A percentile compares a stretch with the other conserved stretches of the same genome.
These are phyloP conservation scores for Saccharomycopsis guyanensis DNA, from an alignment of 805 yeast species.

Conservation along the genomic window DNA sequence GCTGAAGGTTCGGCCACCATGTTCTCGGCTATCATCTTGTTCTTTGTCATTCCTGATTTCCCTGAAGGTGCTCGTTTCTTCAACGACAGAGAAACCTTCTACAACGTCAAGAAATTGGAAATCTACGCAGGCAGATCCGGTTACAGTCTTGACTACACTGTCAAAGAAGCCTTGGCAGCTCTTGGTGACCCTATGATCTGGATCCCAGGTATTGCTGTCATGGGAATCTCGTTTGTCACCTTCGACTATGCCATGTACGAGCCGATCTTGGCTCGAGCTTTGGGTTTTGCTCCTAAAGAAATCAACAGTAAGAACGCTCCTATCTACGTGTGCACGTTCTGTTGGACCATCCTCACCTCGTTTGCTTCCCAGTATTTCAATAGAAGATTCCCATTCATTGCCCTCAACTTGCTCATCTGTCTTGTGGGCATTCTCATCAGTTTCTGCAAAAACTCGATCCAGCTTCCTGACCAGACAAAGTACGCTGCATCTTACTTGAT, in stretches of 20 bases:
- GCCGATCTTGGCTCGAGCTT: slow-evolving; percentile 49
- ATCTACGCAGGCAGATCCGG: slow-evolving; percentile 36
- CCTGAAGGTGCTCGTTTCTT: slow-evolving; percentile 44
- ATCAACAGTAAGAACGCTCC: slow-evolving; percentile 62
- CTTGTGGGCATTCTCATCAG: slow-evolving; percentile 34
- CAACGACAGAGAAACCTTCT: slow-evolving; percentile 32
- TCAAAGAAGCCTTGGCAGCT: slow-evolving; percentile 24
- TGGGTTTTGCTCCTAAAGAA: slow-evolving; percentile 51
- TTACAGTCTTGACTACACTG: slow-evolving; percentile 19
- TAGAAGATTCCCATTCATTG: slow-evolving; percentile 27
- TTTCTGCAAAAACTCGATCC: slow-evolving; percentile 14
- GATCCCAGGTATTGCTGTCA: slow-evolving; percentile 31
- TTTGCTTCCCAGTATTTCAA: slow-evolving; percentile 39
- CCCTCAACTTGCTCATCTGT: slow-evolving; percentile 28
- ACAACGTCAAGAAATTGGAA: slow-evolving; percentile 39
- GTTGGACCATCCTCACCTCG: slow-evolving; percentile 42
- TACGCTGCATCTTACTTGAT: neutral
- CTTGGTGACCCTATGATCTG: slow-evolving; percentile 54
- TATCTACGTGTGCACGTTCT: slow-evolving; percentile 65
- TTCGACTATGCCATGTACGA: slow-evolving; percentile 71
- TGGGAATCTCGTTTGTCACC: slow-evolving; percentile 44
- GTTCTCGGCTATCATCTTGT: slow-evolving; percentile 27
- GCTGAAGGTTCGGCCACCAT: slow-evolving; percentile 39
- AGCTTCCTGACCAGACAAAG: neutral
- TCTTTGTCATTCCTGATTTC: slow-evolving; percentile 43